A percentile compares a stretch with the other conserved stretches of the same genome.
Conservation (phyloP, 2,329 filamentous ascomycete species). For the Aureobasidium subglaciale region DNA sequence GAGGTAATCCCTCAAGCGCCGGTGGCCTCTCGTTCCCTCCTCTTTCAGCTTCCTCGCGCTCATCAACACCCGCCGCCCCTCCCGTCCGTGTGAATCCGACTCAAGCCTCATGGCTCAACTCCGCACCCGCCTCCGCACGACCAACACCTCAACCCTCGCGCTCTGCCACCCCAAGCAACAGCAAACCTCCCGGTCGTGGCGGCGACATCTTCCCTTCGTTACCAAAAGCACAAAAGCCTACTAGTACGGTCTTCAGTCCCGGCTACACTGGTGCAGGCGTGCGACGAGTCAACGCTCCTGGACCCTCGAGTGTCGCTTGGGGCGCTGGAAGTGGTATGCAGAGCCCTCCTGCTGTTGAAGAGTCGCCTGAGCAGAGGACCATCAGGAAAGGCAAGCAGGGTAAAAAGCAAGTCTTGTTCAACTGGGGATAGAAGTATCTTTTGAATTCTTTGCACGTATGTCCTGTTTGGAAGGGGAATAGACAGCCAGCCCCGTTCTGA, state of each 20-base stretch:
- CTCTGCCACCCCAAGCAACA: constrained; percentile 25
- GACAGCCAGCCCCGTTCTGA: too few species aligned
- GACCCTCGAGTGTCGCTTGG: constrained; percentile 35
- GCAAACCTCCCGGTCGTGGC: constrained; percentile 24
- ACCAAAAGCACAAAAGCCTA: constrained; percentile 66
- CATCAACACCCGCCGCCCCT: constrained; percentile 6
- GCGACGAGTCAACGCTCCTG: constrained; percentile 35
- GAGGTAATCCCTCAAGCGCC: constrained; percentile 2
- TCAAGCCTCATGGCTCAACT: constrained; percentile 24
- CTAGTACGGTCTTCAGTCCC: constrained; percentile 46
- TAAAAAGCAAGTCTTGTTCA: constrained; percentile 45
- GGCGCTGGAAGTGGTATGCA: constrained; percentile 24
- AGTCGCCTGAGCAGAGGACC: constrained; percentile 20
- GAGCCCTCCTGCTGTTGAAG: constrained; percentile 22
- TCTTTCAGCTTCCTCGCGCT: constrained; percentile 13
- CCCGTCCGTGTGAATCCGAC: constrained; percentile 22
- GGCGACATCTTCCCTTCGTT: constrained; percentile 73
- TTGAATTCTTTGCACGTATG: neutral
- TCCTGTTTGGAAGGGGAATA: neutral
- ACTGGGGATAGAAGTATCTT: constrained; percentile 37
- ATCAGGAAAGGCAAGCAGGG: constrained; percentile 44
- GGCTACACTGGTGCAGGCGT: constrained; percentile 41
- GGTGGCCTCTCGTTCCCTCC: constrained; percentile 20
- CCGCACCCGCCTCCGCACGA: constrained; percentile 23
- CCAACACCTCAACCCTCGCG: constrained; percentile 32